Conservation (phyloP, 2,329 filamentous ascomycete genomes). For the Hypomyces perniciosus region DNA sequence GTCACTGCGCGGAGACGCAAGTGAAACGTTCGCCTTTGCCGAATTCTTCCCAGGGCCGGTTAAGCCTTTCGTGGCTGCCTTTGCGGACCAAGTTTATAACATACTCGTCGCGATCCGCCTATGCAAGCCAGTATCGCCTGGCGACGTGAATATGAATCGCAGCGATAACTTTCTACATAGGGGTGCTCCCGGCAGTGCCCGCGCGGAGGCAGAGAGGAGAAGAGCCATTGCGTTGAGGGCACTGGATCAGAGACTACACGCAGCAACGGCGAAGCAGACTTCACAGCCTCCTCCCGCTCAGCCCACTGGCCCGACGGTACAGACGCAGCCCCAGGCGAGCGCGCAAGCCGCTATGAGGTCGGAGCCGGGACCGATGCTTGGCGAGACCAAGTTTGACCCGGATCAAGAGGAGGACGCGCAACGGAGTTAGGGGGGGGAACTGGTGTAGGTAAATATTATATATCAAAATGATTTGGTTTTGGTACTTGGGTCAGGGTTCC, state of each 20-base stretch:
- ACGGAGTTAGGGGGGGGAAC: neutral
- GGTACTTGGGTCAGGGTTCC: neutral
- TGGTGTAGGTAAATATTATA: neutral
- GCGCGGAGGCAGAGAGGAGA: constrained; percentile 86
- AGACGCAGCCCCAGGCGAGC: constrained; percentile 49
- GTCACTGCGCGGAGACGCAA: constrained; percentile 78
- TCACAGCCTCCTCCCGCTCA: constrained; percentile 28
- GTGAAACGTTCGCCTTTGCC: constrained; percentile 92
- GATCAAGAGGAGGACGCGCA: constrained; percentile 43
- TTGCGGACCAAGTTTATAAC: constrained; percentile 70
- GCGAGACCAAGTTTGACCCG: constrained; percentile 64
- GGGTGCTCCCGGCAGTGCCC: constrained; percentile 59
- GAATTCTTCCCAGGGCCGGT: constrained; percentile 87
- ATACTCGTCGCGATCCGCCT: constrained; percentile 68
- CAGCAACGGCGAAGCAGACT: constrained; percentile 52
- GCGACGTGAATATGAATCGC: constrained; percentile 70
- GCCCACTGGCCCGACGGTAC: constrained; percentile 49
- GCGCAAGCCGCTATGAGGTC: constrained; percentile 54
- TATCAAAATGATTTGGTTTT: constrained; percentile 1
- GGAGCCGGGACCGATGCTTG: constrained; percentile 51
- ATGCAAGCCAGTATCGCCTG: constrained; percentile 78
- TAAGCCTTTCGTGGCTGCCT: constrained; percentile 67
- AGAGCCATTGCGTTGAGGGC: constrained; percentile 85
- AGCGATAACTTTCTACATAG: constrained; percentile 53
- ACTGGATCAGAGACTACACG: constrained; percentile 83